Percentiles rank a stretch among this genome's conserved stretches.
These are phyloP conservation scores for Psidium friedrichsthalianum DNA, from an alignment of 345 rosid genomes.

Conservation along the genomic window DNA sequence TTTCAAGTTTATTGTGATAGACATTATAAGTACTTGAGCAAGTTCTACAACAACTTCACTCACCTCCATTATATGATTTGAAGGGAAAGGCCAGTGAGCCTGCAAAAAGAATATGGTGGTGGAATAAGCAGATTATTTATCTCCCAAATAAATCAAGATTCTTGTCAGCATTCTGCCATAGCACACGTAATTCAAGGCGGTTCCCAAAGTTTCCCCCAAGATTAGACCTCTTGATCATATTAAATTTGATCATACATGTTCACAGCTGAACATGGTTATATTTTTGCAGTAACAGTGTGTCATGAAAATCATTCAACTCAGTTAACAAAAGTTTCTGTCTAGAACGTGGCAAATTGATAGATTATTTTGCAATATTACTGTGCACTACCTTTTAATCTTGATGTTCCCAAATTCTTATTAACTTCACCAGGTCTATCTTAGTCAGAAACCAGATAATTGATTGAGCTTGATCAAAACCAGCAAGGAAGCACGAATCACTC, in stretches of 20 bases:
- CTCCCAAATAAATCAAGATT: not conserved
- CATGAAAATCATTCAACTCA: not conserved
- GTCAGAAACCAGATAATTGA: not conserved
- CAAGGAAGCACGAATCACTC: not conserved
- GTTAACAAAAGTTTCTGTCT: not conserved
- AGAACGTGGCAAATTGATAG: not conserved
- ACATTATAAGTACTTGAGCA: not conserved
- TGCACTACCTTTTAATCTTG: not conserved
- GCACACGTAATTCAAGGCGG: not conserved
- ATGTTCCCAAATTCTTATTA: not conserved
- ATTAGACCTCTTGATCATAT: not conserved
- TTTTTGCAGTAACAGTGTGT: not conserved
- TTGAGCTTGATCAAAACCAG: not conserved
- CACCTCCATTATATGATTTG: conserved; percentile 79
- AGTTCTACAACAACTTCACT: not conserved
- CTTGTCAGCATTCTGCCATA: not conserved
- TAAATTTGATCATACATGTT: not conserved
- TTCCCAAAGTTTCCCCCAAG: not conserved
- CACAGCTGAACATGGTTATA: not conserved
- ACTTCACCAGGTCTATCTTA: not conserved
- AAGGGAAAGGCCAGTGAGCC: conserved; percentile 91
- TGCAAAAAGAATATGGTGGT: conserved; percentile 15
- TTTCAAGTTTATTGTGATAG: not conserved
- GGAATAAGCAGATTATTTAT: not conserved
- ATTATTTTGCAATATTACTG: not conserved